A percentile compares a stretch with the other conserved stretches of the same genome.
These are phyloP conservation scores for Apiospora sp. DNA, from an alignment of 2,329 filamentous ascomycete genomes.

Conservation along the genomic window DNA sequence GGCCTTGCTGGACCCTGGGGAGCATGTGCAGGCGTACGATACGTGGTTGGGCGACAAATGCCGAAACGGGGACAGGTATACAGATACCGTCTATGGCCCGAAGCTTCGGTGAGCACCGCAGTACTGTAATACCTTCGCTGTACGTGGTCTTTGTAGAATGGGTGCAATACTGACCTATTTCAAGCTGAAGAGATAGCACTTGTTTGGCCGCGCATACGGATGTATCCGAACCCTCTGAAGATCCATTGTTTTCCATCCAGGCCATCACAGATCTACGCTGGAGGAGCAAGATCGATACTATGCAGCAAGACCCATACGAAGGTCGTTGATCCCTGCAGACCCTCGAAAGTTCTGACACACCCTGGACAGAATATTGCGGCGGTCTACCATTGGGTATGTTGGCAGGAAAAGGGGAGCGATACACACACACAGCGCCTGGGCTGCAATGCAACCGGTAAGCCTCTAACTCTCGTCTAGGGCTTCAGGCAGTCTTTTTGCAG, in stretches of 20 bases:
- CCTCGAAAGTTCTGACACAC: constrained; percentile 2
- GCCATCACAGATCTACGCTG: neutral
- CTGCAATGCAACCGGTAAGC: constrained; percentile 23
- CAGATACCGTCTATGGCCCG: neutral
- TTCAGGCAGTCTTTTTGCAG: neutral
- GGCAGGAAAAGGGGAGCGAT: constrained; percentile 14
- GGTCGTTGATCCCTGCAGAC: neutral
- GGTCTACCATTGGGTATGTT: neutral
- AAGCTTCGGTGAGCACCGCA: neutral
- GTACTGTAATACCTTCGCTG: neutral
- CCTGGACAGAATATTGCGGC: neutral
- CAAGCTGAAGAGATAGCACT: neutral
- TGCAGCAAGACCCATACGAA: neutral
- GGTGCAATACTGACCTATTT: neutral
- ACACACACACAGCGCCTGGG: neutral
- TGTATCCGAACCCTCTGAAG: neutral
- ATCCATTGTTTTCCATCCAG: neutral
- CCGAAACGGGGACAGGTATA: neutral
- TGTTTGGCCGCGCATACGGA: neutral
- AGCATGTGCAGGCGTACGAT: neutral
- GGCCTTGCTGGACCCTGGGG: neutral
- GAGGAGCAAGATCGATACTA: neutral
- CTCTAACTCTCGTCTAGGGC: neutral
- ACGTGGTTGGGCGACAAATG: neutral
- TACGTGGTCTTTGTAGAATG: too few relatives aligned